These are phyloP conservation scores for Gaultheria prostrata DNA, from an alignment of 148 eudicot genomes.

Conservation along the genomic window DNA sequence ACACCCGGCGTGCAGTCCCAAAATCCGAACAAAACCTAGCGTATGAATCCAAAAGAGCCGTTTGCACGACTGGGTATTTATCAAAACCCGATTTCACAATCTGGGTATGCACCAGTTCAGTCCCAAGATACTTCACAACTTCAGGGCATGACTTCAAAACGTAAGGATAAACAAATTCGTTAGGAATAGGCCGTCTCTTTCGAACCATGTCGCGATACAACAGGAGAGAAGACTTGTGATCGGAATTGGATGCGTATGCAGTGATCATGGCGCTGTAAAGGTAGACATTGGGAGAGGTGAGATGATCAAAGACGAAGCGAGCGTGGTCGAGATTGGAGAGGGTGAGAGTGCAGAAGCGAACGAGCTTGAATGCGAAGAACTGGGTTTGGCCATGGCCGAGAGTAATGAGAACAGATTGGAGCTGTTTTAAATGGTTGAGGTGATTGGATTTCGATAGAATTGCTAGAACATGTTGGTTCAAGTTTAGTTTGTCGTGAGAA, in stretches of 20 bases:
- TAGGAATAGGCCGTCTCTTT: slow-evolving; percentile 32
- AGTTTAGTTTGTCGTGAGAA: slow-evolving; percentile 11
- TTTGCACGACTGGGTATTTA: slow-evolving; percentile 65
- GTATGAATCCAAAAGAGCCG: slow-evolving; percentile 56
- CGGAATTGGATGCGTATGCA: slow-evolving; percentile 40
- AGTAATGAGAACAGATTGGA: slow-evolving; percentile 54
- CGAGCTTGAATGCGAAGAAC: slow-evolving; percentile 60
- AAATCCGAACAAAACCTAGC: slow-evolving; percentile 46
- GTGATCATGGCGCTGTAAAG: slow-evolving; percentile 72
- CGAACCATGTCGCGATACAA: slow-evolving; percentile 49
- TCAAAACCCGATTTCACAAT: slow-evolving; percentile 57
- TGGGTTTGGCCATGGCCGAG: slow-evolving; percentile 61
- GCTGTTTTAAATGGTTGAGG: slow-evolving; percentile 56
- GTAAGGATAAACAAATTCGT: slow-evolving; percentile 57
- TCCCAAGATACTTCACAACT: slow-evolving; percentile 32
- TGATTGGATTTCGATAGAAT: slow-evolving; percentile 33
- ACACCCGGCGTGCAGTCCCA: slow-evolving; percentile 45
- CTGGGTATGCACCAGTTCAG: slow-evolving; percentile 65
- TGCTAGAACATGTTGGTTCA: slow-evolving; percentile 26
- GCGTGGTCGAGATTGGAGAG: slow-evolving; percentile 55
- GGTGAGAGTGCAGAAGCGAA: slow-evolving; percentile 46
- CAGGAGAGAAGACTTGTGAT: slow-evolving; percentile 30
- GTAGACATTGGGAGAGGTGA: slow-evolving; percentile 52
- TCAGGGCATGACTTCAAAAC: slow-evolving; percentile 52
- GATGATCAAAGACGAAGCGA: slow-evolving; percentile 41